Base-by-base conservation (phyloP, 1,284 basidiomycete genomes). In the Austroboletus niveus region DNA sequence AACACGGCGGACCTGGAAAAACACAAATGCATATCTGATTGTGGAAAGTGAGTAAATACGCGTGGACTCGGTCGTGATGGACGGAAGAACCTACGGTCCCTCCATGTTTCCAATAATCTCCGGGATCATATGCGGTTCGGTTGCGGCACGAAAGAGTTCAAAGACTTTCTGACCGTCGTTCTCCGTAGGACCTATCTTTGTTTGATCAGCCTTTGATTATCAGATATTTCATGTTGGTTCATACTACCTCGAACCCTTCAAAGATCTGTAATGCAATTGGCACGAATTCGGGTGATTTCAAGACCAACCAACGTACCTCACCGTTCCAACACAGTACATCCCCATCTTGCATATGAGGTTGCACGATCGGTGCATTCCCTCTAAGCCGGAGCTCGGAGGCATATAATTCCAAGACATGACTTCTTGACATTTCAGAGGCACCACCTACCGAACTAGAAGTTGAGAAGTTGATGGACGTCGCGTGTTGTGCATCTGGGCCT, bases 261-360 rank as follows among this genome's bases (percentile, higher is more conserved):
- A 95, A 94, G 32, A 94, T 76, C 90, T 88, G 10, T 30, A 27
- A 27, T 27, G 7, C 27, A 27, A 27, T 27, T 0, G 6, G 6
- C 27, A 27, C 27, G 29, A 8, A 31, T 30, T 41, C 17, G 8
- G 31, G 31, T 40, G 22, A 29, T 20, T 20, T 36, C 32, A 12
- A 29, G 39, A 27, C 8, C 5, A 10, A 46, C 34, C 32, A 30
- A 71, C 77, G 56, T 59, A 88, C 90, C 76, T 96, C 93, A 53
- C 93, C 93, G 66, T 96, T 96, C 90, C 91, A 95, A 58, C 89
- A 94, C 17, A 96, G 69, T 2, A 92, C 68, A 55, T 87, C 80
- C 4, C 79, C 82, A 12, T 70, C 69, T 30, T 68, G 60, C 12
- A 69, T 67, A 48, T 94, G 85, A n/a, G 94, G 94, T 64, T 97